phyloP scores from a whole-genome alignment of 2,329 filamentous ascomycete genomes.

The Zymoseptoria pseudotritici region DNA sequence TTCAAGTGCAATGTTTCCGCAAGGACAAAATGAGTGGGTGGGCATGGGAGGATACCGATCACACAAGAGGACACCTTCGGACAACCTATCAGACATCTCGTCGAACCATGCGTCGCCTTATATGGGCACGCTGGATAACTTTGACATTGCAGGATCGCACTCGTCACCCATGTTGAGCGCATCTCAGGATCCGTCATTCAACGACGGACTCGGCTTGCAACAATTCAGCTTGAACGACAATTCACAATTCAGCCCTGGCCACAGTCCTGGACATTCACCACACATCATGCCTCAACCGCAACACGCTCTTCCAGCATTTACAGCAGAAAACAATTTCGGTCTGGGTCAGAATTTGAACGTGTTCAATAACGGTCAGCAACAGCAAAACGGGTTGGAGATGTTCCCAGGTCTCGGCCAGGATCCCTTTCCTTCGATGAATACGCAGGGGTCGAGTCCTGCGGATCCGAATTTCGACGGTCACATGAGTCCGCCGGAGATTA shows the following conservation, averaged over 20 bases:
- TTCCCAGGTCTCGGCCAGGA: conserved; percentile 45
- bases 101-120: conserved; percentile 75
- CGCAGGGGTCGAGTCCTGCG: conserved; percentile 33
- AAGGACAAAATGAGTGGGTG: conserved; percentile 50
- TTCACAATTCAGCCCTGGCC: conserved; percentile 26
- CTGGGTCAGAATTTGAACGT: conserved; percentile 41
- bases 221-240: conserved; percentile 73
- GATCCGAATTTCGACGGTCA: conserved; percentile 38
- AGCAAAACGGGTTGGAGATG: conserved; percentile 41
- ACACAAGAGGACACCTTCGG: conserved; percentile 82
- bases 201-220: conserved; percentile 69
- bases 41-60: conserved; percentile 59
- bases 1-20: conserved; percentile 50
- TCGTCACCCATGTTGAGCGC: conserved; percentile 75
- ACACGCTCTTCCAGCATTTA: conserved; percentile 45
- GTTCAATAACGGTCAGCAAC: conserved; percentile 38
- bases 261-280: conserved; percentile 59
- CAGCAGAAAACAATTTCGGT: conserved; percentile 38
- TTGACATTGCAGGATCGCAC: conserved; percentile 61
- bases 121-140: conserved; percentile 67
- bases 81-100: conserved; percentile 76
- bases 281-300: conserved; percentile 60
- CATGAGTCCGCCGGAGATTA: conserved; percentile 90
- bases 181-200: conserved; percentile 65
- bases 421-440: conserved; percentile 42